Evolutionary conservation across 2,329 filamentous ascomycete genomes (phyloP).

Genomic region (Cordyceps militaris): DNA sequence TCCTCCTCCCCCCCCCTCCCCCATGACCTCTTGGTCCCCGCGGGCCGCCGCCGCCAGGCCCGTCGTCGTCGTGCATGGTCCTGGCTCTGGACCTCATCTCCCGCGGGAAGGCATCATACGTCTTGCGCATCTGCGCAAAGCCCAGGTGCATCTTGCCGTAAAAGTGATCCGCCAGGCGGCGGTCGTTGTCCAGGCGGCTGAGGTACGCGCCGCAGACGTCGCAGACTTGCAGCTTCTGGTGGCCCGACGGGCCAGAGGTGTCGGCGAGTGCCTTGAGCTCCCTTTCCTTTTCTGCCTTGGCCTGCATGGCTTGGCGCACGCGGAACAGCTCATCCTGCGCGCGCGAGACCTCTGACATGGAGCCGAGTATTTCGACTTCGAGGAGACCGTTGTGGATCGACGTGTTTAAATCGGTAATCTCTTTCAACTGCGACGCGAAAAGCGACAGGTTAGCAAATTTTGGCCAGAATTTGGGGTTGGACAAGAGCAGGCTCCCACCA

Average conservation of each 20-base stretch:
- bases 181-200: conserved; percentile 85
- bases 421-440: conserved; percentile 51
- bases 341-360: conserved; percentile 70
- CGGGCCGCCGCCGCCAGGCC: conserved; percentile 36
- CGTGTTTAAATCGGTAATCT: conserved; percentile 71
- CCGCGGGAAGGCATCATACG: conserved; percentile 76
- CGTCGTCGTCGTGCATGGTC: conserved; percentile 43
- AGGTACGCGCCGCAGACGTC: conserved; percentile 97
- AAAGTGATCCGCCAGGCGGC: conserved; percentile 90
- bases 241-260: conserved; percentile 84
- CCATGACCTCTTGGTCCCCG: conserved; percentile 43
- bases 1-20: conserved; percentile 30
- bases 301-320: conserved; percentile 69
- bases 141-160: conserved; percentile 99
- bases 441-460: background rate
- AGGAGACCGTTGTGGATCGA: conserved; percentile 76
- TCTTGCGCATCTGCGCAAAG: conserved; percentile 97
- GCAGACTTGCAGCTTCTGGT: conserved; percentile 97
- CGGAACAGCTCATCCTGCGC: conserved; percentile 86
- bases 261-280: conserved; percentile 88
- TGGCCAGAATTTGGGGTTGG: background rate
- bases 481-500: conserved; percentile 40
- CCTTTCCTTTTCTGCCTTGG: conserved; percentile 76
- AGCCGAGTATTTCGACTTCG: conserved; percentile 79
- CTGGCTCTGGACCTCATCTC: conserved; percentile 70